These are phyloP conservation scores for Moesziomyces sp. DNA, from an alignment of 1,284 basidiomycete species.

Conservation along the genomic window DNA sequence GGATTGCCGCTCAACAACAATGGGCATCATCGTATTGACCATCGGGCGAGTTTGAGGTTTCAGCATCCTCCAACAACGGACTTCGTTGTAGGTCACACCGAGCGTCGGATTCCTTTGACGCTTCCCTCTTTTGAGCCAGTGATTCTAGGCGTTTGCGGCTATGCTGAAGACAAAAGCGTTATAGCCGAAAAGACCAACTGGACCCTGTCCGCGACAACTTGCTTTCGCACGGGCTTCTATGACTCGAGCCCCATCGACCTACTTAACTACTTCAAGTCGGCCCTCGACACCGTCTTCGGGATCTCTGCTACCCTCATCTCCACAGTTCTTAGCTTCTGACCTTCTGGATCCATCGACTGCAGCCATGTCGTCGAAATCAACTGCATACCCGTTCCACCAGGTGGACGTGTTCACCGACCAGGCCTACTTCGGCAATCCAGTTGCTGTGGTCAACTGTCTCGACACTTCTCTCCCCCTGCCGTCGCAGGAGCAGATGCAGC, in stretches of 20 bases:
- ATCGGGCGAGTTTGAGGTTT: too few species aligned
- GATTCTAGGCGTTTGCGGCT: too few species aligned
- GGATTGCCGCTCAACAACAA: too few species aligned
- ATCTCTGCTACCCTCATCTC: neutral
- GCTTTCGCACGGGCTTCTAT: neutral
- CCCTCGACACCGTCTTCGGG: neutral
- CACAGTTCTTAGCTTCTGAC: neutral
- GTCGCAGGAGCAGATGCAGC: conserved; percentile 39
- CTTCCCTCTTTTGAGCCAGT: too few species aligned
- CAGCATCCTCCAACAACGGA: too few species aligned
- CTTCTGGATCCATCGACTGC: neutral
- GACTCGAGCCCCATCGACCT: conserved; percentile 8
- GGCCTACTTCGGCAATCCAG: conserved; percentile 56
- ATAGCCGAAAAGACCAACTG: conserved; percentile 20
- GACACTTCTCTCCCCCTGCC: conserved; percentile 17
- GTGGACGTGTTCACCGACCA: conserved; percentile 54
- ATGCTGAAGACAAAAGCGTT: conserved; percentile 8
- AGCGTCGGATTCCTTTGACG: too few species aligned
- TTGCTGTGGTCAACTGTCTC: conserved; percentile 57
- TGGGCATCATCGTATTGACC: too few species aligned
- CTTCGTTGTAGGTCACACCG: too few species aligned
- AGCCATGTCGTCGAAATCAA: conserved; percentile 9
- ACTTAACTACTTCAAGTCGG: neutral
- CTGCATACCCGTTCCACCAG: conserved; percentile 47
- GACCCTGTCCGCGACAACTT: conserved; percentile 11